phyloP scores from a whole-genome alignment of 805 yeast genomes.

The Metschnikowia peoriensis region DNA sequence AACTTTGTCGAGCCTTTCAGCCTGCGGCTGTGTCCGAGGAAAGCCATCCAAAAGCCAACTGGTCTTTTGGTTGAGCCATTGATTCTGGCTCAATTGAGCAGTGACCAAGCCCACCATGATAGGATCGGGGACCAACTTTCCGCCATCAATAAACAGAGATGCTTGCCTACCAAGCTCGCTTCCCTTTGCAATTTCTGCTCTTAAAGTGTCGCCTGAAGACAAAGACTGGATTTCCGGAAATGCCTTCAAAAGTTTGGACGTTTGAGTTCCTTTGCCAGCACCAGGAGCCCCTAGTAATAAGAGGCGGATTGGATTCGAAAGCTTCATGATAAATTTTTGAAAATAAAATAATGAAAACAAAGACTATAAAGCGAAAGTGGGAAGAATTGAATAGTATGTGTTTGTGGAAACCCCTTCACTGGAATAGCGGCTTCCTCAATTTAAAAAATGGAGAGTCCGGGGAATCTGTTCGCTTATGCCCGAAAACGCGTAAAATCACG shows the following conservation, averaged over 20 bases:
- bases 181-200: slow-evolving; percentile 58
- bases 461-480: background rate
- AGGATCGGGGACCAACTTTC: slow-evolving; percentile 71
- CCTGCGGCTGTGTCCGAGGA: slow-evolving; percentile 80
- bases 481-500: background rate
- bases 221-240: slow-evolving; percentile 56
- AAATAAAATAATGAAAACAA: background rate
- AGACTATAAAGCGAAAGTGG: background rate
- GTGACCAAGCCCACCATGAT: slow-evolving; percentile 61
- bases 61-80: slow-evolving; percentile 44
- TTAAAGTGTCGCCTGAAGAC: slow-evolving; percentile 81
- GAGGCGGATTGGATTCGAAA: slow-evolving; percentile 39
- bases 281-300: slow-evolving; percentile 93
- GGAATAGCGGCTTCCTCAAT: too few relatives aligned
- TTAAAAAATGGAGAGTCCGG: background rate
- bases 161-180: slow-evolving; percentile 61
- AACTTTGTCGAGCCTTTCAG: slow-evolving; percentile 50
- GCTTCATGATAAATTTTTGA: slow-evolving; percentile 1
- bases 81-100: slow-evolving; percentile 40
- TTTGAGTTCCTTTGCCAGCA: slow-evolving; percentile 90
- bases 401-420: too few relatives aligned
- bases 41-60: slow-evolving; percentile 89
- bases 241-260: slow-evolving; percentile 57
- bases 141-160: slow-evolving; percentile 52
- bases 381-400: too few relatives aligned